Conservation (phyloP, 2,329 filamentous ascomycete species). For the Diaporthe vexans region DNA sequence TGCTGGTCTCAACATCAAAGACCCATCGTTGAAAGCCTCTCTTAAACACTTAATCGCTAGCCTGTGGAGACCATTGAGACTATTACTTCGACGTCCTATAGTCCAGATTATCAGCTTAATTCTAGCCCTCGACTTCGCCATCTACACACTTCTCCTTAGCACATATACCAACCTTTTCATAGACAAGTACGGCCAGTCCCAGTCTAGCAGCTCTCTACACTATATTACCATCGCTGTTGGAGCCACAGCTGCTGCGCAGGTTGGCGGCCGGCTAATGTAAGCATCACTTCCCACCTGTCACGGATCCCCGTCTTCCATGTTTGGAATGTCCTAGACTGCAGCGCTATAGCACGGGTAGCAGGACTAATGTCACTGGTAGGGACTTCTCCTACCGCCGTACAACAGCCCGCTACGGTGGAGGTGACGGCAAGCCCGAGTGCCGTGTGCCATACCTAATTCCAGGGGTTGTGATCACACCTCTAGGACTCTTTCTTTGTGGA, state of each 20-base stretch:
- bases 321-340: too few relatives aligned
- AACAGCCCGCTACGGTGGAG: constrained; percentile 41
- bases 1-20: constrained; percentile 36
- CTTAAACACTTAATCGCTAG: constrained; percentile 51
- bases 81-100: constrained; percentile 65
- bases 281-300: too few relatives aligned
- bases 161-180: constrained; percentile 66
- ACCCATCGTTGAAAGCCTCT: background rate
- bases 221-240: constrained; percentile 70
- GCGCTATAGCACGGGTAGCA: too few relatives aligned
- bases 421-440: constrained; percentile 41
- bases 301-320: too few relatives aligned
- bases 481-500: constrained; percentile 65
- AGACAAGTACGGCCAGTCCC: constrained; percentile 60
- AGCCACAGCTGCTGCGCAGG: constrained; percentile 62
- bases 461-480: constrained; percentile 57
- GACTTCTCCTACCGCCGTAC: constrained; percentile 47
- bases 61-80: constrained; percentile 57
- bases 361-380: background rate
- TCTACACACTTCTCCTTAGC: constrained; percentile 68
- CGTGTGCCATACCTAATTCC: constrained; percentile 47
- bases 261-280: constrained; percentile 49
- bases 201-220: constrained; percentile 63
- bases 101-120: constrained; percentile 64
- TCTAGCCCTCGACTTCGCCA: constrained; percentile 64